Conservation (phyloP, 257 asterid species). For the Linderniella brevidens region DNA sequence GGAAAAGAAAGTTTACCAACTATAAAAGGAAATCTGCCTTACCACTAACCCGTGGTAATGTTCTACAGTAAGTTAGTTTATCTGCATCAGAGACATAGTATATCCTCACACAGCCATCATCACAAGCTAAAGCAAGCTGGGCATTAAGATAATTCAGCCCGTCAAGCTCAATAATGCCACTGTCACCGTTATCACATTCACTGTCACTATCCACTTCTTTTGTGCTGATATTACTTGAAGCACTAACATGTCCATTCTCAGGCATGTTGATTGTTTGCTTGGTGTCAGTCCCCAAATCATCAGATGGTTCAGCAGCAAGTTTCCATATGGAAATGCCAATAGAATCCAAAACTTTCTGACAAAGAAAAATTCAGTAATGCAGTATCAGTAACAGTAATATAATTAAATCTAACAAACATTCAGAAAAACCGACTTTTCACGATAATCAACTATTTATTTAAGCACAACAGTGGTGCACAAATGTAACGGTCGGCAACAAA, state of each 20-base stretch:
- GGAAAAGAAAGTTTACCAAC: background rate
- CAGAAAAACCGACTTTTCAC: background rate
- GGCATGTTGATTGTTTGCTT: conserved; percentile 14
- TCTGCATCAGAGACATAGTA: conserved; percentile 24
- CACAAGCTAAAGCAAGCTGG: conserved; percentile 52
- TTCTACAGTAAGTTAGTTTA: conserved; percentile 23
- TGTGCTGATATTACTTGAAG: conserved; percentile 15
- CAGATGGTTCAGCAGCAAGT: conserved; percentile 63
- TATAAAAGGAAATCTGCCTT: conserved; percentile 25
- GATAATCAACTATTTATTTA: too few relatives aligned
- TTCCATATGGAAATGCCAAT: conserved; percentile 79
- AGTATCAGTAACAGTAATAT: background rate
- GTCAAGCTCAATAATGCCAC: conserved; percentile 18
- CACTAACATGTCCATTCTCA: conserved; percentile 40
- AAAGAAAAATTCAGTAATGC: conserved; percentile 8
- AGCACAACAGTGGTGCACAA: too few relatives aligned
- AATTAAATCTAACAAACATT: background rate
- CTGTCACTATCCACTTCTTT: conserved; percentile 38
- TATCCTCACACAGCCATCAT: conserved; percentile 63
- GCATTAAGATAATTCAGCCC: conserved; percentile 15
- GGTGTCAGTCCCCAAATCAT: conserved; percentile 9
- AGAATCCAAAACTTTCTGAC: conserved; percentile 65
- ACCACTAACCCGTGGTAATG: conserved; percentile 65
- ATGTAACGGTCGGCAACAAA: too few relatives aligned
- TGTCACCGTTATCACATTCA: conserved; percentile 32